phyloP scores from a whole-genome alignment of 176 grass and related monocot species.

The Lolium rigidum region DNA sequence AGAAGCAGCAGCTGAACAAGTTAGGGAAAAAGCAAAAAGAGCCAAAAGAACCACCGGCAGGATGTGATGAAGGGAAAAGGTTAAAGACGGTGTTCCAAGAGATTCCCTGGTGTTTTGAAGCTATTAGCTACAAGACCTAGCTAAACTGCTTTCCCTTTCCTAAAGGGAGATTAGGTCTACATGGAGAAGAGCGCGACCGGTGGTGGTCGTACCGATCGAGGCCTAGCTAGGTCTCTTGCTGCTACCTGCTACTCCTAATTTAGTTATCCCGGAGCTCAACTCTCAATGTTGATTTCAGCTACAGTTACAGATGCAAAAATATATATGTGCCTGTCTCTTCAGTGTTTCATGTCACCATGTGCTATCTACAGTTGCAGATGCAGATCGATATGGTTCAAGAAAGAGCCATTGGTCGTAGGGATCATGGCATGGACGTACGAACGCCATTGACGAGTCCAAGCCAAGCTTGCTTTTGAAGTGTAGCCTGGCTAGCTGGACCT shows the following conservation, averaged over 20 bases:
- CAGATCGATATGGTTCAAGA: not conserved
- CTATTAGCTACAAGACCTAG: conserved; percentile 47
- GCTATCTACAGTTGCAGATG: not conserved
- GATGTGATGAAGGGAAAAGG: conserved; percentile 70
- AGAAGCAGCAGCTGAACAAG: conserved; percentile 22
- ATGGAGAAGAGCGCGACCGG: conserved; percentile 59
- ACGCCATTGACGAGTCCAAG: conserved; percentile 86
- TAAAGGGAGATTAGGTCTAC: conserved; percentile 54
- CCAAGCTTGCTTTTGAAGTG: conserved; percentile 65
- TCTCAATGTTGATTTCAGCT: conserved; percentile 59
- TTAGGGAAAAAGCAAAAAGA: conserved; percentile 46
- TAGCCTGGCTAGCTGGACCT: conserved; percentile 31
- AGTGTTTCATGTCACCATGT: conserved; percentile 25
- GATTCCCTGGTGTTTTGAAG: conserved; percentile 47
- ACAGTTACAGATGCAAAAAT: not conserved
- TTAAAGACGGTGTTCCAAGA: conserved; percentile 50
- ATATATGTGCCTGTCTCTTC: not conserved
- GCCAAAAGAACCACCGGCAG: conserved; percentile 63
- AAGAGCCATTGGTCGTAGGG: conserved; percentile 30
- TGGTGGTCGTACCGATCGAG: conserved; percentile 51
- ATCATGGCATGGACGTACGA: conserved; percentile 39
- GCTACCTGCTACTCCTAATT: conserved; percentile 2
- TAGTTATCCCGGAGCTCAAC: conserved; percentile 43
- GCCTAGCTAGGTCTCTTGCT: conserved; percentile 36
- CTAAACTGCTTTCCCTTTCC: conserved; percentile 62